Conservation (phyloP, 805 yeast genomes). For the Starmera quercuum region DNA sequence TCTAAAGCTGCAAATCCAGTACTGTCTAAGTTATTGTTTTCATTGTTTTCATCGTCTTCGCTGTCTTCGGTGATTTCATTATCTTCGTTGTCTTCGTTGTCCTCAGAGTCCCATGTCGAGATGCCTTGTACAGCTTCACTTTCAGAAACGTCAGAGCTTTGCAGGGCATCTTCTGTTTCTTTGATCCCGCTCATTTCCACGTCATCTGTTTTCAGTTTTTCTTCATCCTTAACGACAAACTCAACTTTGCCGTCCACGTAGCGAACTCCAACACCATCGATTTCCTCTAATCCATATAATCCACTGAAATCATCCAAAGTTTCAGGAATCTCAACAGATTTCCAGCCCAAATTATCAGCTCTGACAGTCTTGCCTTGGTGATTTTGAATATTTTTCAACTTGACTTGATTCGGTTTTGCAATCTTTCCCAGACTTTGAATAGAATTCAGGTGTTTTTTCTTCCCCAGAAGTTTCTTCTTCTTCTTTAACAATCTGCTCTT, state of each 20-base stretch:
- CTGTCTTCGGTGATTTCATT: conserved; percentile 17
- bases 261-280: conserved; percentile 86
- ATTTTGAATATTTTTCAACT: conserved; percentile 1
- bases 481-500: not conserved
- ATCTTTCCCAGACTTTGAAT: conserved; percentile 1
- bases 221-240: conserved; percentile 38
- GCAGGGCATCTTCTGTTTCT: conserved; percentile 17
- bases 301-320: conserved; percentile 85
- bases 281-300: conserved; percentile 86
- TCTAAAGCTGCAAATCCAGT: conserved; percentile 22
- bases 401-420: not conserved
- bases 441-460: conserved; percentile 1
- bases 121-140: conserved; percentile 18
- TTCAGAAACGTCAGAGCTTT: conserved; percentile 8
- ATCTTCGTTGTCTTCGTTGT: conserved; percentile 8
- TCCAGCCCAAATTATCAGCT: conserved; percentile 62
- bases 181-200: conserved; percentile 12
- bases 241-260: conserved; percentile 60
- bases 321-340: conserved; percentile 73
- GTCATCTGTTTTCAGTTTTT: conserved; percentile 13
- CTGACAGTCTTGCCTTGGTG: conserved; percentile 30
- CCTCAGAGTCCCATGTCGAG: conserved; percentile 6
- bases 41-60: conserved; percentile 7
- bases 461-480: conserved; percentile 2
- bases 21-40: conserved; percentile 15